Base-by-base conservation (phyloP, 106 monocot species). In the Dioscorea dumetorum region DNA sequence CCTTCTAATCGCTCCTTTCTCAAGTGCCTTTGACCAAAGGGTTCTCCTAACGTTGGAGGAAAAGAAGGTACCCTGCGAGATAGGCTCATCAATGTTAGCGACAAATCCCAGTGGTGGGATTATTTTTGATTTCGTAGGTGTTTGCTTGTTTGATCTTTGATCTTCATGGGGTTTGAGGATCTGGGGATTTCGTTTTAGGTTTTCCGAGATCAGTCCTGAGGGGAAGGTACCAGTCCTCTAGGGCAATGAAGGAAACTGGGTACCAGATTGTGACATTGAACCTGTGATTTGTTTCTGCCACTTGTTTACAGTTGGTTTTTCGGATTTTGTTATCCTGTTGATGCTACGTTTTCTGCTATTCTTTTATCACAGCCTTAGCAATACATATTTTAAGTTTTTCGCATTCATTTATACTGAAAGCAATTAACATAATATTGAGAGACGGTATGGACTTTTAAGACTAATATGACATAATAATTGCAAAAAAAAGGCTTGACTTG, bases 1-100 rank as follows among this genome's bases (percentile, higher is more conserved):
- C 21, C 28, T 66, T 5, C 31, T 8, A 28, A 18, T 49, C 9
- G 4, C 22, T 18, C n/a, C 22, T 64, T 24, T 48, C 9, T 66
- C 57, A 94, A 89, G 93, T 64, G 89, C 90, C 5, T 90, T 90
- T 76, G 60, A 78, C 54, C 93, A 94, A 58, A 85, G 86, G 61
- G 88, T 91, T 60, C 75, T 87, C n/a, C 61, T 97, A 17, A 88
- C 91, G 7, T 67, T 97, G 20, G 88, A 97, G 81, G 95, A 97
- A 88, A 97, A 97, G 84, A 76, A 80, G n/a, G 67, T 97, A 0
- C 80, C 86, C 0, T 91, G 91, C 49, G 80, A 91, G 53, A 18
- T 73, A 97, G 86, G 76, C 74, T 87, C 72, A 60, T 97, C 66
- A 66, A 97, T 41, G 20, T 91, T 73, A 67, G 71, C 57, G 54